phyloP scores from a whole-genome alignment of 768 basidiomycete genomes.

The Tubosaeta sp. region DNA sequence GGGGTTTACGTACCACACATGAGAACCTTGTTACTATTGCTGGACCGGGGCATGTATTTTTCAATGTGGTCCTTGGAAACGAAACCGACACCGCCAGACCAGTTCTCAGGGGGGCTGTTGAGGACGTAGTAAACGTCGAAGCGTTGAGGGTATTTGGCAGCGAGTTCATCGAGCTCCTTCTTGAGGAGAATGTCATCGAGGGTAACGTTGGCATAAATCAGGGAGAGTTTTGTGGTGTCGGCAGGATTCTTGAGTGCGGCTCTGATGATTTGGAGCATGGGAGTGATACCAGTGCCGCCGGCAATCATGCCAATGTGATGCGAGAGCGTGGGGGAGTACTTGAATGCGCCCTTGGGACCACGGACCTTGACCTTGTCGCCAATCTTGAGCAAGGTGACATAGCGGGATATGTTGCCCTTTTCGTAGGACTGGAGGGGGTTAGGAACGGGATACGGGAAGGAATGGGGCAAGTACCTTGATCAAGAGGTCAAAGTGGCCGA shows the following conservation, averaged over 20 bases:
- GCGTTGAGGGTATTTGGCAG: constrained; percentile 52
- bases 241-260: constrained; percentile 86
- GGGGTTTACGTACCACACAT: constrained; percentile 66
- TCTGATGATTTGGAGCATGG: constrained; percentile 97
- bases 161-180: constrained; percentile 80
- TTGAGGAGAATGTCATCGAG: constrained; percentile 89
- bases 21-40: constrained; percentile 73
- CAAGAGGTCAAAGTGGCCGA: constrained; percentile 91
- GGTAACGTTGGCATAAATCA: constrained; percentile 97
- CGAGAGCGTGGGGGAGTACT: constrained; percentile 70
- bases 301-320: constrained; percentile 93
- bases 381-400: constrained; percentile 75
- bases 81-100: constrained; percentile 90
- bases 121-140: constrained; percentile 89
- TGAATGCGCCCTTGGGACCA: constrained; percentile 95
- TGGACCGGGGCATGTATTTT: constrained; percentile 64
- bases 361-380: constrained; percentile 89
- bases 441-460: neutral
- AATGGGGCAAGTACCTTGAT: constrained; percentile 67
- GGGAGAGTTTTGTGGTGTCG: constrained; percentile 76
- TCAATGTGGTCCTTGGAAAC: constrained; percentile 91
- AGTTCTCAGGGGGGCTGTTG: constrained; percentile 86
- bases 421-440: constrained; percentile 72
- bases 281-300: constrained; percentile 97
- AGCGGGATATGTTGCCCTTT: constrained; percentile 92